phyloP scores from a whole-genome alignment of 129 eudicot species.

The Apium graveolens region DNA sequence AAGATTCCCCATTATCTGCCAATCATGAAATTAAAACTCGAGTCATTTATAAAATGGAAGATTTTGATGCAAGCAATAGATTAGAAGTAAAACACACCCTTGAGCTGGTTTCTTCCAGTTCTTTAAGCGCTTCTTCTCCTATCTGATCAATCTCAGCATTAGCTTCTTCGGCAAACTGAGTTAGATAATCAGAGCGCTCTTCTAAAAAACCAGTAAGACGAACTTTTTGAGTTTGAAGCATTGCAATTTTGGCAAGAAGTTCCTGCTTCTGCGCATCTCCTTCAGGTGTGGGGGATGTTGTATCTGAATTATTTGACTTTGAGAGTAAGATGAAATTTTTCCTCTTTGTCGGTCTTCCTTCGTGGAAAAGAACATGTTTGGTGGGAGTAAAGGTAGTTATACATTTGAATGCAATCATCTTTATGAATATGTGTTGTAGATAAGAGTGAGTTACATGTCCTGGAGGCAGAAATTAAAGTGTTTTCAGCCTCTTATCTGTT shows the following conservation, averaged over 20 bases:
- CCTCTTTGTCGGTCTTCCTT: slow-evolving; percentile 20
- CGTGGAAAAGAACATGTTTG: slow-evolving; percentile 29
- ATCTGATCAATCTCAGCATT: slow-evolving; percentile 66
- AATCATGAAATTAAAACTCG: slow-evolving; percentile 14
- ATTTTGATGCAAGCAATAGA: background rate
- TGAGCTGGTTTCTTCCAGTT: slow-evolving; percentile 77
- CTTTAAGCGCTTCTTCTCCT: slow-evolving; percentile 73
- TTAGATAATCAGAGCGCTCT: slow-evolving; percentile 68
- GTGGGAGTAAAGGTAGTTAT: slow-evolving; percentile 42
- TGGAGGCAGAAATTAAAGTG: background rate
- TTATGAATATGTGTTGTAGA: slow-evolving; percentile 12
- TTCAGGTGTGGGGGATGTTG: slow-evolving; percentile 31
- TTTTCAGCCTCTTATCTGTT: slow-evolving; percentile 25
- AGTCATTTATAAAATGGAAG: background rate
- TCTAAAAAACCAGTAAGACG: slow-evolving; percentile 76
- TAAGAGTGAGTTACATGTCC: slow-evolving; percentile 13
- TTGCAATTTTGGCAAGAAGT: slow-evolving; percentile 64
- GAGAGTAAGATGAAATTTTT: slow-evolving; percentile 31
- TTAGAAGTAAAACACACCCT: slow-evolving; percentile 44
- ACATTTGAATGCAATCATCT: slow-evolving; percentile 59
- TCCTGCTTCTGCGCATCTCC: slow-evolving; percentile 68
- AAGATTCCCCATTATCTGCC: slow-evolving; percentile 79
- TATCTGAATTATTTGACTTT: slow-evolving; percentile 43
- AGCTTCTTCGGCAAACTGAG: slow-evolving; percentile 84
- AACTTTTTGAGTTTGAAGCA: slow-evolving; percentile 87